Conservation (phyloP, 192 early-diverging fungal species). For the Coemansia sp. region DNA sequence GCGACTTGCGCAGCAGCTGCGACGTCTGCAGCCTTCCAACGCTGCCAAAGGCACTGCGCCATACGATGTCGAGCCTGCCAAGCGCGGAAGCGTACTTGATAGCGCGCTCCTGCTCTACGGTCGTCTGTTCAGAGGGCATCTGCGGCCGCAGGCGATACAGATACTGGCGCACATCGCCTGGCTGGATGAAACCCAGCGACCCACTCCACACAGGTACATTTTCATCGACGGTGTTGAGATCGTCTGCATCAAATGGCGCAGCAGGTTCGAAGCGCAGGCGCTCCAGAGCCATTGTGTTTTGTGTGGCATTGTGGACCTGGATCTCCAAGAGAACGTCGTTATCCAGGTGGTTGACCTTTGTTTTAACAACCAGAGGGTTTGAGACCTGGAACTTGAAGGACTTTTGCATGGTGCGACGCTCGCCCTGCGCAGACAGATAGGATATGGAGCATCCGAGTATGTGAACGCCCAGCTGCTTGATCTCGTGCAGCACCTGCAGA, state of each 20-base stretch:
- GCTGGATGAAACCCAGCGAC: constrained; percentile 41
- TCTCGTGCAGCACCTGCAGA: constrained; percentile 85
- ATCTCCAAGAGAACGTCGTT: constrained; percentile 79
- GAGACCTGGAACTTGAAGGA: constrained; percentile 96
- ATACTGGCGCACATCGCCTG: constrained; percentile 88
- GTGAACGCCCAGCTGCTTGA: constrained; percentile 93
- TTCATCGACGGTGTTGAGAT: constrained; percentile 24
- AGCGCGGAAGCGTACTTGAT: constrained; percentile 73
- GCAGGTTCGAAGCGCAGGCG: constrained; percentile 82
- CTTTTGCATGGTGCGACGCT: constrained; percentile 75
- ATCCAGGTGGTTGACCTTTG: constrained; percentile 84
- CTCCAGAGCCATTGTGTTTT: constrained; percentile 80
- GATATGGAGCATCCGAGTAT: constrained; percentile 84
- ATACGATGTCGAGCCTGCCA: constrained; percentile 94
- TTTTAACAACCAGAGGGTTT: constrained; percentile 95
- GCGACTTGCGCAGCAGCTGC: constrained; percentile 83
- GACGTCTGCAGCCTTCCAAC: constrained; percentile 90
- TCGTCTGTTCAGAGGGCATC: constrained; percentile 52
- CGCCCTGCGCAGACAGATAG: constrained; percentile 71
- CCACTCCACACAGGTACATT: constrained; percentile 33
- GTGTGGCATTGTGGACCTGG: constrained; percentile 89
- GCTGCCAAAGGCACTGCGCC: constrained; percentile 89
- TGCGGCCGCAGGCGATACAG: constrained; percentile 78
- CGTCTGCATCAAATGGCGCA: constrained; percentile 64
- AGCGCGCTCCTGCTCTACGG: constrained; percentile 32